Evolutionary conservation across 805 yeast genomes (phyloP).

Genomic region (Kurtzmaniella cleridarum): DNA sequence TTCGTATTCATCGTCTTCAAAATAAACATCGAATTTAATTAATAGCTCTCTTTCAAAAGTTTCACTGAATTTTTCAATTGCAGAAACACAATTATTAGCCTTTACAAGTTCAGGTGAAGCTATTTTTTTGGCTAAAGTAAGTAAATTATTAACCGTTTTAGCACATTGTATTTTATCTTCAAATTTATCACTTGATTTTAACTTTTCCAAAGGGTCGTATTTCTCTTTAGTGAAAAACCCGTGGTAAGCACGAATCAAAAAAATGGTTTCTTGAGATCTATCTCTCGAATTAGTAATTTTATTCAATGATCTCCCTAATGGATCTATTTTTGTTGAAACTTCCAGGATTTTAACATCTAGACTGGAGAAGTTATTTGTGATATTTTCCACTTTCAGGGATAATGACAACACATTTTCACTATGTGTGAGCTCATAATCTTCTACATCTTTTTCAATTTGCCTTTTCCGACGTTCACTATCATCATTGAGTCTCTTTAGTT

Average conservation of each 20-base stretch:
- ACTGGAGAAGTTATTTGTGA: conserved; percentile 43
- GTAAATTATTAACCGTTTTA: conserved; percentile 56
- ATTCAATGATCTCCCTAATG: conserved; percentile 64
- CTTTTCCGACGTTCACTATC: conserved; percentile 50
- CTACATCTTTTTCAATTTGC: conserved; percentile 52
- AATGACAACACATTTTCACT: conserved; percentile 58
- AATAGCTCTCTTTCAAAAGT: conserved; percentile 68
- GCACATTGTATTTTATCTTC: conserved; percentile 67
- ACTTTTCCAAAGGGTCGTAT: conserved; percentile 50
- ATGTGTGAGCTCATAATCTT: conserved; percentile 59
- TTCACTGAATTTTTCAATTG: conserved; percentile 70
- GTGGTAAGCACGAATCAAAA: conserved; percentile 70
- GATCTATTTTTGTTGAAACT: conserved; percentile 57
- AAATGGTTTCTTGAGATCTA: conserved; percentile 65
- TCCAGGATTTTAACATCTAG: conserved; percentile 51
- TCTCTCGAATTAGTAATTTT: conserved; percentile 68
- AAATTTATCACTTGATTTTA: conserved; percentile 43
- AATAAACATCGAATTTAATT: conserved; percentile 68
- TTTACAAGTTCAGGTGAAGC: conserved; percentile 48
- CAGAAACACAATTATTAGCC: conserved; percentile 27
- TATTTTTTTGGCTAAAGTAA: conserved; percentile 60
- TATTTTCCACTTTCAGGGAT: conserved; percentile 40
- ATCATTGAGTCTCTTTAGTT: conserved; percentile 55
- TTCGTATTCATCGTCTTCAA: conserved; percentile 59
- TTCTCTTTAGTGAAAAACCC: conserved; percentile 60